phyloP scores from a whole-genome alignment of 2,329 filamentous ascomycete genomes.

The Clarireedia paspali region DNA sequence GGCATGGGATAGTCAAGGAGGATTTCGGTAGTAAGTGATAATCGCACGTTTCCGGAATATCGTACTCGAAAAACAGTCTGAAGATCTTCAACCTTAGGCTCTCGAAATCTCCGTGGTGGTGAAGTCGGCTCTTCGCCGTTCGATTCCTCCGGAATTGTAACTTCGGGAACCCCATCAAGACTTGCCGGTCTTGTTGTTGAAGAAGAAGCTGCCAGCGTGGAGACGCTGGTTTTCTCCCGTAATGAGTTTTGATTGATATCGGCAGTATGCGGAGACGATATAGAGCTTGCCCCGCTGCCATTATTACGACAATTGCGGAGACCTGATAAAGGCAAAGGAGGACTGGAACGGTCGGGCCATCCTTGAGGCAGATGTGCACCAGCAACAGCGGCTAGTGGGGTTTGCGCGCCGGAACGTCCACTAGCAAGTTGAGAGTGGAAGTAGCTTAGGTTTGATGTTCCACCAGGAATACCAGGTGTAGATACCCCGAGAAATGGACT shows the following conservation, averaged over 20 bases:
- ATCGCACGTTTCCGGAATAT: constrained; percentile 79
- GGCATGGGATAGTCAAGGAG: constrained; percentile 97
- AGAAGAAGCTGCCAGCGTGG: constrained; percentile 49
- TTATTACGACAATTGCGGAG: constrained; percentile 18
- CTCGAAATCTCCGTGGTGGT: constrained; percentile 50
- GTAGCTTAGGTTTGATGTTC: constrained; percentile 71
- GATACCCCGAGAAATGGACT: constrained; percentile 51
- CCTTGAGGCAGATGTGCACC: constrained; percentile 55
- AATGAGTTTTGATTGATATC: constrained; percentile 33
- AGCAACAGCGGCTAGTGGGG: constrained; percentile 71
- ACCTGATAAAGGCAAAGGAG: constrained; percentile 15
- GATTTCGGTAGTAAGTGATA: constrained; percentile 90
- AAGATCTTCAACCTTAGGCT: constrained; percentile 76
- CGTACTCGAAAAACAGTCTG: constrained; percentile 88
- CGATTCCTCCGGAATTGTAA: constrained; percentile 25
- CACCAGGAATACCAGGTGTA: constrained; percentile 60
- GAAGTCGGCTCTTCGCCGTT: constrained; percentile 26
- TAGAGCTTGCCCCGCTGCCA: constrained; percentile 25
- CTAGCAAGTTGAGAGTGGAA: constrained; percentile 71
- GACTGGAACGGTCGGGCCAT: constrained; percentile 34
- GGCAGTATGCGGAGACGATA: constrained; percentile 30
- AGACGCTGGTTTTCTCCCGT: constrained; percentile 54
- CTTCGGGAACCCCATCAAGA: constrained; percentile 37
- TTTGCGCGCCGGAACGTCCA: constrained; percentile 67
- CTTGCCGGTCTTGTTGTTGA: constrained; percentile 50